Base-by-base conservation (phyloP, 2,329 filamentous ascomycete genomes). In the Penicillium sclerotiorum region DNA sequence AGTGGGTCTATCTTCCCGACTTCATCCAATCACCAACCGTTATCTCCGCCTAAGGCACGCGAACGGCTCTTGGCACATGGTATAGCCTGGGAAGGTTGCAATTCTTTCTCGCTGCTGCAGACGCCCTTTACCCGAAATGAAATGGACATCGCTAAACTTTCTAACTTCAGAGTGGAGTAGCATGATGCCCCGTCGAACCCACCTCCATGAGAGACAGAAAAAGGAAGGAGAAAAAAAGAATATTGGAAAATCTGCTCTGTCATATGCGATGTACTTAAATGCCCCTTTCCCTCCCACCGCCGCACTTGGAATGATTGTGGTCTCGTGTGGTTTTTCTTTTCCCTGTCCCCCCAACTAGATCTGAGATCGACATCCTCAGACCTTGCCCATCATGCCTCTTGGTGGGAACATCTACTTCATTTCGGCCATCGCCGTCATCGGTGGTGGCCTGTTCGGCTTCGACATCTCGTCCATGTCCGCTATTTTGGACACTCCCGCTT, bases 361-460 rank as follows among this genome's bases (percentile, higher is more conserved):
- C 40, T 43, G 40, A 20, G 40, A 32, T 23, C 40, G 27, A 20
- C 11, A 25, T 18, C 22, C 23, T 20, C 21, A 8, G n/a, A 32
- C 25, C 4, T 8, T 42, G 37, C 28, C 23, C 36, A 55, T 45
- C 36, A 33, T 50, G 40, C 40, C 40, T 45, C 39, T 52, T 8
- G 49, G 46, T 11, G 50, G 49, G n/a, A 56, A 56, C 33, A 56
- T 53, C 42, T 56, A 56, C 37, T 45, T 51, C 35, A 53, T 56
- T 35, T 45, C 53, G 36, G 33, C 47, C 38, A 37, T 56, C 42
- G 47, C 53, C 25, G 48, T 53, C 15, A 49, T 56, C 36, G 80
- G 80, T 42, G 80, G 79, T 32, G 76, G 76, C 68, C 69, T 80
- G n/a, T 82, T 82, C 51, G 80, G 80, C 45, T 82, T 82, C 57